Evolutionary conservation across 2,329 filamentous ascomycete species (phyloP).

Genomic region (Scytalidium lignicola): DNA sequence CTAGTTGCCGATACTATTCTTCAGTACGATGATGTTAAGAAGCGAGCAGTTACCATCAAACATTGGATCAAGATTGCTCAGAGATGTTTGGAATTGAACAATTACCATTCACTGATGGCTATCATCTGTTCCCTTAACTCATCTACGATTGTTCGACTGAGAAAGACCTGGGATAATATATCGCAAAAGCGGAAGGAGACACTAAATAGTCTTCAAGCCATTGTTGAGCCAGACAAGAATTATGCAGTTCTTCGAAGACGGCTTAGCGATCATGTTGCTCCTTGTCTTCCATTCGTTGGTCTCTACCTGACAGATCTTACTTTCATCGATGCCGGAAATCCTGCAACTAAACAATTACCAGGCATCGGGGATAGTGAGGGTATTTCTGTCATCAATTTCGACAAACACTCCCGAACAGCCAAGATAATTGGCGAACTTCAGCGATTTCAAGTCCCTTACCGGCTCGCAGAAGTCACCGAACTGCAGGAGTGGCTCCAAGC

Average conservation of each 20-base stretch:
- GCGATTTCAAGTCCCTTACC: slow-evolving; percentile 91
- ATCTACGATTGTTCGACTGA: slow-evolving; percentile 82
- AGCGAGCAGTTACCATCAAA: slow-evolving; percentile 84
- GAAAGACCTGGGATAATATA: slow-evolving; percentile 86
- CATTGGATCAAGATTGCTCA: slow-evolving; percentile 96
- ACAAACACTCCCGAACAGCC: slow-evolving; percentile 91
- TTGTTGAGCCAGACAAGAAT: slow-evolving; percentile 87
- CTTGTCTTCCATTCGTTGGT: slow-evolving; percentile 91
- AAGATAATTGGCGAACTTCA: slow-evolving; percentile 95
- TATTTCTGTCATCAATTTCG: slow-evolving; percentile 88
- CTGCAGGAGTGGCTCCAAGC: slow-evolving; percentile 89
- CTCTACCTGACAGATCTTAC: slow-evolving; percentile 96
- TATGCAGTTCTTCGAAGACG: slow-evolving; percentile 80
- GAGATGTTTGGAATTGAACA: slow-evolving; percentile 82
- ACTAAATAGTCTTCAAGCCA: slow-evolving; percentile 72
- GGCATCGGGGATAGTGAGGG: slow-evolving; percentile 51
- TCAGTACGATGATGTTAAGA: slow-evolving; percentile 84
- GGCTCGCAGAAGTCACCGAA: slow-evolving; percentile 75
- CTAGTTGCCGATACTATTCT: slow-evolving; percentile 91
- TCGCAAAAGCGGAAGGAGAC: slow-evolving; percentile 77
- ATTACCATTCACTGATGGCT: slow-evolving; percentile 95
- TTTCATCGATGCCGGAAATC: slow-evolving; percentile 93
- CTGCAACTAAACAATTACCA: slow-evolving; percentile 72
- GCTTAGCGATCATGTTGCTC: slow-evolving; percentile 80
- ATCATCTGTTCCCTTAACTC: slow-evolving; percentile 93